Evolutionary conservation across 2,329 filamentous ascomycete species (phyloP).

Genomic region (Sclerotinia spermophila): DNA sequence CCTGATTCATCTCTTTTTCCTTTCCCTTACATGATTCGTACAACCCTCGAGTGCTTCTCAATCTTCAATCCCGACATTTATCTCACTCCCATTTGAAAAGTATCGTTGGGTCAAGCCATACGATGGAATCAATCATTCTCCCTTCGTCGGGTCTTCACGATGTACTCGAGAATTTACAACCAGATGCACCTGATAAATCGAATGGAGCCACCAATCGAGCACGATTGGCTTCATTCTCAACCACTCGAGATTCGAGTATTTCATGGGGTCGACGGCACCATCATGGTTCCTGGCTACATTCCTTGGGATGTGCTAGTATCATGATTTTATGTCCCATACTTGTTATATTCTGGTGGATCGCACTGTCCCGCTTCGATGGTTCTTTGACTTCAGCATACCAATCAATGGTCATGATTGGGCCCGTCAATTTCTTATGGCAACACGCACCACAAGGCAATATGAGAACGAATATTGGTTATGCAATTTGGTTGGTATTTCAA

Average conservation of each 20-base stretch:
- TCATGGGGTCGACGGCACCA: slow-evolving; percentile 31
- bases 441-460: slow-evolving; percentile 22
- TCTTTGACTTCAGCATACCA: slow-evolving; percentile 24
- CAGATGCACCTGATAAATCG: slow-evolving; percentile 12
- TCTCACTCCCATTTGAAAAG: neutral
- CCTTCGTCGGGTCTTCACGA: slow-evolving; percentile 19
- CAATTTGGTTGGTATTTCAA: slow-evolving; percentile 39
- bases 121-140: slow-evolving; percentile 24
- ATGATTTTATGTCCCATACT: slow-evolving; percentile 28
- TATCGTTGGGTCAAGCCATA: neutral
- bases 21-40: neutral
- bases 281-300: slow-evolving; percentile 32
- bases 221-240: slow-evolving; percentile 21
- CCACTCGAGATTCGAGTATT: slow-evolving; percentile 23
- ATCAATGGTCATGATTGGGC: slow-evolving; percentile 20
- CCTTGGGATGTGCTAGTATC: slow-evolving; percentile 27
- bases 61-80: neutral
- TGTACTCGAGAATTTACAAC: slow-evolving; percentile 8
- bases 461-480: slow-evolving; percentile 31
- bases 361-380: slow-evolving; percentile 27
- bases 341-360: slow-evolving; percentile 30
- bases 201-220: neutral
- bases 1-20: neutral
- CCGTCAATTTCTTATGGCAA: slow-evolving; percentile 22
- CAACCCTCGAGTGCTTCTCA: neutral